Conservation (phyloP, 1,284 basidiomycete species). For the Rhodofomes roseus region DNA sequence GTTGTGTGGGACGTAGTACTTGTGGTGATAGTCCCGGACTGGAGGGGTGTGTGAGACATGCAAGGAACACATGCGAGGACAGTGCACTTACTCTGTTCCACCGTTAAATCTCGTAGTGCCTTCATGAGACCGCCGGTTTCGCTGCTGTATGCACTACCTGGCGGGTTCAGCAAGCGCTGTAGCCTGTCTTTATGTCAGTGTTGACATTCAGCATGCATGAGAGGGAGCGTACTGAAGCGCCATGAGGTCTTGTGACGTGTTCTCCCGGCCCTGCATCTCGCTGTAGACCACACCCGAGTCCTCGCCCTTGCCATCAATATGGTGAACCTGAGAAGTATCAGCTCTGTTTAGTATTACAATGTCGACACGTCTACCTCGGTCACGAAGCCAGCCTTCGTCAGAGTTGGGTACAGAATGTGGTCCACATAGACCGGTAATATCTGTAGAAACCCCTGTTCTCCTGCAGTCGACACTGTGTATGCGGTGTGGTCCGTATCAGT, state of each 20-base stretch:
- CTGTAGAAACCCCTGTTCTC: conserved; percentile 92
- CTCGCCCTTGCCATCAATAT: conserved; percentile 87
- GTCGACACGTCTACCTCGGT: conserved; percentile 66
- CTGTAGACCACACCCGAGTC: conserved; percentile 97
- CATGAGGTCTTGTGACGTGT: conserved; percentile 90
- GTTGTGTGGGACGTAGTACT: conserved; percentile 96
- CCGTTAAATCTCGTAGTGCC: conserved; percentile 81
- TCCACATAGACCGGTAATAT: conserved; percentile 95
- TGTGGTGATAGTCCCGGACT: conserved; percentile 90
- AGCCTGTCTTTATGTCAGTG: conserved; percentile 42
- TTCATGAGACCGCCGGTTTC: conserved; percentile 98
- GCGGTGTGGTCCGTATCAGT: conserved; percentile 88
- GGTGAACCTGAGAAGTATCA: conserved; percentile 64
- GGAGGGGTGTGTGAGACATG: conserved; percentile 4
- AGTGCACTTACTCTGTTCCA: conserved; percentile 75
- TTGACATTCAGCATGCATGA: conserved; percentile 9
- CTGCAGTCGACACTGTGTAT: conserved; percentile 97
- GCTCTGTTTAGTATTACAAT: conserved; percentile 9
- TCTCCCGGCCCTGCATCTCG: conserved; percentile 98
- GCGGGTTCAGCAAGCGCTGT: conserved; percentile 79
- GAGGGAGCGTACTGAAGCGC: conserved; percentile 58
- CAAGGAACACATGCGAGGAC: neutral
- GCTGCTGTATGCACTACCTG: conserved; percentile 86
- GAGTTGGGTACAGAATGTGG: conserved; percentile 95
- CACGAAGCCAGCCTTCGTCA: conserved; percentile 86